Conservation (phyloP, 805 yeast genomes). For the Schwanniomyces vanrijiae region DNA sequence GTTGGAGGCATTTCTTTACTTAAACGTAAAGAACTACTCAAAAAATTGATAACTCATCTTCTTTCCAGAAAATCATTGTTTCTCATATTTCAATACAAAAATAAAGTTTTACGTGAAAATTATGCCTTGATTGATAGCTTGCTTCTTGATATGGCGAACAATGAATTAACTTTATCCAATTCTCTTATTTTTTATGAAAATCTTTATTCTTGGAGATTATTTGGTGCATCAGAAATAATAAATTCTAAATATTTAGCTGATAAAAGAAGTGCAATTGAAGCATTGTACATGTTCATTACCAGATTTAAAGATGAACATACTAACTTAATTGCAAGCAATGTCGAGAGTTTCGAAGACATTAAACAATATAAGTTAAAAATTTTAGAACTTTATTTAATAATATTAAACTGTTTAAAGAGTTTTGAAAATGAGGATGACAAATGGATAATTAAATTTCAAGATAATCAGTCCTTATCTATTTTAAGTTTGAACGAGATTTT, state of each 20-base stretch:
- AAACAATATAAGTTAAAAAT: constrained; percentile 37
- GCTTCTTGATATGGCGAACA: constrained; percentile 31
- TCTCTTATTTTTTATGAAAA: constrained; percentile 37
- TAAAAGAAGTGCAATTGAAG: constrained; percentile 39
- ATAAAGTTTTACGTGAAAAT: constrained; percentile 19
- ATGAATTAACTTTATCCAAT: constrained; percentile 25
- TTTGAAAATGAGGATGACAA: constrained; percentile 33
- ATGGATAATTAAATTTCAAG: constrained; percentile 32
- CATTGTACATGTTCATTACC: constrained; percentile 36
- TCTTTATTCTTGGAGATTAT: constrained; percentile 42
- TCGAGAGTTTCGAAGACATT: constrained; percentile 18
- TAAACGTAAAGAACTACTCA: constrained; percentile 12
- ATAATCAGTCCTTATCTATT: constrained; percentile 15
- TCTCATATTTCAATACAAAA: constrained; percentile 20
- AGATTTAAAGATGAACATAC: constrained; percentile 29
- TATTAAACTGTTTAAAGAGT: constrained; percentile 36
- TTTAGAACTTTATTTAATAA: constrained; percentile 41
- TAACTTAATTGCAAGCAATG: constrained; percentile 12
- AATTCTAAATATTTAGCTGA: constrained; percentile 20
- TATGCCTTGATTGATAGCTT: constrained; percentile 34
- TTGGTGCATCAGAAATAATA: constrained; percentile 18
- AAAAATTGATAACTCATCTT: constrained; percentile 25
- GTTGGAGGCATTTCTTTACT: constrained; percentile 10
- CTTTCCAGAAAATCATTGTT: constrained; percentile 21
- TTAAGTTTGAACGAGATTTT: constrained; percentile 28